Percentiles rank a stretch among this genome's conserved stretches.
Conservation (phyloP, 2,329 filamentous ascomycete genomes). For the Pseudomassariella vexata region DNA sequence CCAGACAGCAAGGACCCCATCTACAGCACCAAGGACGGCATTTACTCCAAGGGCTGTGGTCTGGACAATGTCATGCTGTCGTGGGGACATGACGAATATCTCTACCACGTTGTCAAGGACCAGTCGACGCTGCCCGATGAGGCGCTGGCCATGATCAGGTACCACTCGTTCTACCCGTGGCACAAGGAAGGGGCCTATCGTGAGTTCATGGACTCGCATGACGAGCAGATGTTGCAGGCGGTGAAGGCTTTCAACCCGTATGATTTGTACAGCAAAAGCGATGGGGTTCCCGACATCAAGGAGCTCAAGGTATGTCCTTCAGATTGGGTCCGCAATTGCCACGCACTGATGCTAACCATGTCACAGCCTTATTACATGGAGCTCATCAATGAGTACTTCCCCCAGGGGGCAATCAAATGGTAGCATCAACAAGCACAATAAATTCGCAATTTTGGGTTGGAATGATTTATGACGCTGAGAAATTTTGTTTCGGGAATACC, state of each 20-base stretch:
- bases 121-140: constrained; percentile 75
- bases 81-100: constrained; percentile 86
- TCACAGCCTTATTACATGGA: constrained; percentile 63
- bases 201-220: constrained; percentile 79
- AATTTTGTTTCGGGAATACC: too few relatives aligned
- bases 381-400: constrained; percentile 70
- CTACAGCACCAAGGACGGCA: constrained; percentile 71
- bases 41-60: constrained; percentile 74
- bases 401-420: constrained; percentile 64
- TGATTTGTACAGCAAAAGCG: constrained; percentile 87
- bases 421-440: too few relatives aligned
- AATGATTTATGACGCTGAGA: too few relatives aligned
- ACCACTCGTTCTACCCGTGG: constrained; percentile 93
- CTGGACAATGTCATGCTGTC: constrained; percentile 84
- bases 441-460: too few relatives aligned
- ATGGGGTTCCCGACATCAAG: constrained; percentile 69
- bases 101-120: constrained; percentile 81
- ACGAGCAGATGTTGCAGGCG: constrained; percentile 72
- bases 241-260: constrained; percentile 88
- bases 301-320: constrained; percentile 60
- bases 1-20: constrained; percentile 66
- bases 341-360: constrained; percentile 10
- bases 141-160: constrained; percentile 86
- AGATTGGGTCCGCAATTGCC: not conserved
- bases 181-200: constrained; percentile 75